Base-by-base conservation (phyloP, 768 basidiomycete genomes). In the Suillus americanus region DNA sequence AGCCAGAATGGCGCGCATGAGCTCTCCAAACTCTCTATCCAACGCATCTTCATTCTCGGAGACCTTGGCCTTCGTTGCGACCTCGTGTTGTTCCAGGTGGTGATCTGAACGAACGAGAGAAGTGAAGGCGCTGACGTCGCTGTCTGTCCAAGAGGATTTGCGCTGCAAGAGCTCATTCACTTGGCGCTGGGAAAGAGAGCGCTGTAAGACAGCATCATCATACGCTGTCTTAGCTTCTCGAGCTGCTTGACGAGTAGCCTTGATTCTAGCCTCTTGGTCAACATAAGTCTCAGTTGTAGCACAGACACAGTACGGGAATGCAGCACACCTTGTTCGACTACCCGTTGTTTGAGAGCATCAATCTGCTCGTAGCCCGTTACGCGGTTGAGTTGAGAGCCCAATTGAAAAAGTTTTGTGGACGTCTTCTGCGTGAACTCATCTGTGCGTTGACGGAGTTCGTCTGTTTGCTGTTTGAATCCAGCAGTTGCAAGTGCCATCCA, bases 101-200 rank as follows among this genome's bases (percentile, higher is more conserved):
- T 98, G 97, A 77, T 99, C 97, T 71, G 91, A 84, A 53, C 92
- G 88, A 41, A 99, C 93, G 65, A 99, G 88, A 54, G 85, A 83
- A 0, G 97, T 98, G 80, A 98, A 99, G 28, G 89, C 83, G 43
- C 83, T 76, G 51, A 99, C 93, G 75, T 99, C 97, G 64, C 81
- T 72, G 70, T 94, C 93, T n/a, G 83, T 88, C 97, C 97, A 99
- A n/a, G 77, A 81, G 1, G 90, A 90, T 80, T 99, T 99, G 65
- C 97, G 93, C 74, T 95, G 91, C 18, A 99, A 80, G 3, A 99
- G 86, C 73, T 96, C 92, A 77, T 98, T 99, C 61, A 97, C 94
- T 75, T 97, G 91, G n/a, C 92, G 87, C 74, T 99, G 97, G 5
- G 94, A 94, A 51, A 88, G 83, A 10, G 94, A 89, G 6, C 96